Conservation (phyloP, 2,329 filamentous ascomycete genomes). For the Claviceps pazoutovae region DNA sequence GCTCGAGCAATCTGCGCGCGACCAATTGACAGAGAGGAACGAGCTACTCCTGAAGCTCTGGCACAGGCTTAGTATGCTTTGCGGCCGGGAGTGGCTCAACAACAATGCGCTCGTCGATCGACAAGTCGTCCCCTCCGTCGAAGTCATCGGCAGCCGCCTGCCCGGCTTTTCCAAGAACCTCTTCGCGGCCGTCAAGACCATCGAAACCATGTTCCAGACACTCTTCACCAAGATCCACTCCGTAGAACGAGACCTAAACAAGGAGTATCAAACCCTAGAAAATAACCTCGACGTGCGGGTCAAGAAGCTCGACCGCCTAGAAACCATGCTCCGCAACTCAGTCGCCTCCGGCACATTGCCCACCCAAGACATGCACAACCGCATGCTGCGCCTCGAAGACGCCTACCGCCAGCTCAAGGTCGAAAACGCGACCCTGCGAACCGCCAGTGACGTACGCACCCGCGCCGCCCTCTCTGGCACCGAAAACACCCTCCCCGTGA, state of each 20-base stretch:
- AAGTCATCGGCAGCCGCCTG: slow-evolving; percentile 73
- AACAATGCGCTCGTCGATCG: slow-evolving; percentile 81
- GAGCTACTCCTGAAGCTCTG: slow-evolving; percentile 76
- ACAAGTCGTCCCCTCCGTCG: slow-evolving; percentile 66
- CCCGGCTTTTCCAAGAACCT: slow-evolving; percentile 85
- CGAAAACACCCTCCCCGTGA: slow-evolving; percentile 16
- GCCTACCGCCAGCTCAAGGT: slow-evolving; percentile 50
- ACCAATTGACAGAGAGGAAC: slow-evolving; percentile 82
- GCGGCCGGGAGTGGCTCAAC: slow-evolving; percentile 84
- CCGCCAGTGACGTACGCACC: slow-evolving; percentile 44
- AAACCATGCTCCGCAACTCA: slow-evolving; percentile 59
- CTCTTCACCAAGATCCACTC: slow-evolving; percentile 70
- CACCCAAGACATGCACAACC: slow-evolving; percentile 28
- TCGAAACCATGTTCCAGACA: slow-evolving; percentile 64
- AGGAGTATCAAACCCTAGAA: slow-evolving; percentile 80
- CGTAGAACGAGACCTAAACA: slow-evolving; percentile 81
- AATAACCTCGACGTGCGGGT: slow-evolving; percentile 63
- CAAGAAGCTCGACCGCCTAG: slow-evolving; percentile 78
- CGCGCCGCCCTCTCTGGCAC: slow-evolving; percentile 29
- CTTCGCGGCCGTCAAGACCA: slow-evolving; percentile 69
- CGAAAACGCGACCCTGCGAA: slow-evolving; percentile 55
- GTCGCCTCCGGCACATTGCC: slow-evolving; percentile 35
- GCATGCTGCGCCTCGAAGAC: slow-evolving; percentile 43
- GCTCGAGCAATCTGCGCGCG: slow-evolving; percentile 68
- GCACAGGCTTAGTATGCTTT: slow-evolving; percentile 75